These are phyloP conservation scores for Blastocladiella britannica DNA, from an alignment of 192 early-diverging fungal species.

Conservation along the genomic window DNA sequence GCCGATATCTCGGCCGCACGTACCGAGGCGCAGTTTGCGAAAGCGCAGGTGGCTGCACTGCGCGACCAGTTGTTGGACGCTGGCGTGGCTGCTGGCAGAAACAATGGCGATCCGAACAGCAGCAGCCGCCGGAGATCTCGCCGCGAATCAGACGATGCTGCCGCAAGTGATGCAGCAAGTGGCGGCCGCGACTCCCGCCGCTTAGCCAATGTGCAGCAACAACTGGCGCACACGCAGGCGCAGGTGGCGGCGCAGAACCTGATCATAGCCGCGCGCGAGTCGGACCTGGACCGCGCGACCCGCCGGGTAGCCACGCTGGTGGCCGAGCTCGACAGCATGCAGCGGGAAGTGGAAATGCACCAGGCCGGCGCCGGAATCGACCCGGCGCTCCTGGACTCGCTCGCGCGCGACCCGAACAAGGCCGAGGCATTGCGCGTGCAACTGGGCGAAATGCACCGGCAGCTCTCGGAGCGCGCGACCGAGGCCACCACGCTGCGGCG, in stretches of 20 bases:
- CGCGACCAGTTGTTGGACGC: too few relatives aligned
- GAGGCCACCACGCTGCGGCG: not conserved
- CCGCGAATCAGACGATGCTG: too few relatives aligned
- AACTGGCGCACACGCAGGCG: not conserved
- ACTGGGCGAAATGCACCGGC: not conserved
- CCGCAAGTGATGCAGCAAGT: too few relatives aligned
- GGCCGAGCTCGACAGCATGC: not conserved
- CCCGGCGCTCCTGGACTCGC: too few relatives aligned
- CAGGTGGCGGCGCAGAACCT: not conserved
- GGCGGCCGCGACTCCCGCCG: too few relatives aligned
- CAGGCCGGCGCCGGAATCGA: not conserved
- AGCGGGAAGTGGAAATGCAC: not conserved
- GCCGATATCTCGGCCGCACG: not conserved
- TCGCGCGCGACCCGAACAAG: not conserved
- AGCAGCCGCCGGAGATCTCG: too few relatives aligned
- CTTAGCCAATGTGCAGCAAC: too few relatives aligned
- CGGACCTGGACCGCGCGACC: not conserved
- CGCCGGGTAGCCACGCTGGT: not conserved
- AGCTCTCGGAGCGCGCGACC: not conserved
- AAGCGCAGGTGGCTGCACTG: not conserved
- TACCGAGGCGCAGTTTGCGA: not conserved
- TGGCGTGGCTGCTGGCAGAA: too few relatives aligned
- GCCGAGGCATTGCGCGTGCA: not conserved
- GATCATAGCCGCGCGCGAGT: not conserved
- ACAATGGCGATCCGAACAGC: too few relatives aligned